Evolutionary conservation across 306 rosid species (phyloP), one percentile per base, ranked within the genome.

Genomic region (Hippophae tibetana): DNA sequence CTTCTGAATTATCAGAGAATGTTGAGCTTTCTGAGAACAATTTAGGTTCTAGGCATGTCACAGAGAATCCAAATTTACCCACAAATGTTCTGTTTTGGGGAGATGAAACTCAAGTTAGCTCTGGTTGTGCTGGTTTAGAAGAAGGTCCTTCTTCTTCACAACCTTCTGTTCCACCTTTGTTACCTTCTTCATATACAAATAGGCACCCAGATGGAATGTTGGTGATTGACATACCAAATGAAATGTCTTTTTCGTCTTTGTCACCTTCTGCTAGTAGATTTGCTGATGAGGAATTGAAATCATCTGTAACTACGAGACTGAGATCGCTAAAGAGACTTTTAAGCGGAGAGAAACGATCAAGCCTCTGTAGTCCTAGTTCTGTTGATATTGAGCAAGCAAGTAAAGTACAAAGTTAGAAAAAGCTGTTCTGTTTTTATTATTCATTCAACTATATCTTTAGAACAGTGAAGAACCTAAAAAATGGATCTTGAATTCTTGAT

Each of bases 81-180:
- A 84, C 94, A 23, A 89, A 88, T 69, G 88, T 92, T 38, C 65
- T 92, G 74, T 78, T 92, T 76, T 92, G 95, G 95, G 99, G 99
- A 25, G 64, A 92, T 43, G 84, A 83, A 53, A 77, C 58, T 1
- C 89, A 75, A 63, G 84, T 88, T 3, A 79, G 74, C 69, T 75
- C 96, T 11, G 52, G 65, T 11, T 75, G 69, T 54, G 71, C 74
- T 66, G 53, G 79, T 61, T 76, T 74, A 73, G 95, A 86, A 63
- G 86, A 79, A 54, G 85, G 79, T 1, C 66, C 72, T 75, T 76
- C 80, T 61, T 69, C 71, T 65, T 49, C 53, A 12, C 53, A 14
- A 41, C 61, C 73, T 66, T 67, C 75, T 47, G 67, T 65, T 63
- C 73, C 53, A 18, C 64, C 73, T 13, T 42, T 82, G 47, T 63